phyloP scores from a whole-genome alignment of 371 early-diverging fungal species.

The Mucor irregularis region DNA sequence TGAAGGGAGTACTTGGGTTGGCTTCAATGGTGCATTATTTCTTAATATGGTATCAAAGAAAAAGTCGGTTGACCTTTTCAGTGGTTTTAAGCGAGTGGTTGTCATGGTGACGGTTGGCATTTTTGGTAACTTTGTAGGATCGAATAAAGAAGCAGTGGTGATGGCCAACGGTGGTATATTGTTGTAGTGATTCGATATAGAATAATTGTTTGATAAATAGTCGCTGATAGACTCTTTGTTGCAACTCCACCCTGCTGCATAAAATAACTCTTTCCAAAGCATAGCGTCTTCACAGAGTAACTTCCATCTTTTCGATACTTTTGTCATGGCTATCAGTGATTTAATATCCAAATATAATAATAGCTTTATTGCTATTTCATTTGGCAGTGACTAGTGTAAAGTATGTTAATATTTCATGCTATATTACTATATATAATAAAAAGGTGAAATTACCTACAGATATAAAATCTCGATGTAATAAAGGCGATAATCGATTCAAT shows the following conservation, averaged over 20 bases:
- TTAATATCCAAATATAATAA: slow-evolving; percentile 53
- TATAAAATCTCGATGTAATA: slow-evolving; percentile 65
- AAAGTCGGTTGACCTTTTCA: slow-evolving; percentile 10
- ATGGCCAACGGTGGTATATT: slow-evolving; percentile 2
- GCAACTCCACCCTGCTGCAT: slow-evolving; percentile 49
- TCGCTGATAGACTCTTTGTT: slow-evolving; percentile 47
- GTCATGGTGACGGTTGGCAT: slow-evolving; percentile 11
- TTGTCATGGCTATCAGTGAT: slow-evolving; percentile 46
- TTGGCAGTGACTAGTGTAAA: slow-evolving; percentile 50
- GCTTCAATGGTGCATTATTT: not conserved
- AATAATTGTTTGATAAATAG: slow-evolving; percentile 37
- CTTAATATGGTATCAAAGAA: slow-evolving; percentile 7
- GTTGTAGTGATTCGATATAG: too few species aligned
- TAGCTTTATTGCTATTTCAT: slow-evolving; percentile 66
- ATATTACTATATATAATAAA: not conserved
- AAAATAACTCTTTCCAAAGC: slow-evolving; percentile 67
- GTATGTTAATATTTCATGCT: not conserved
- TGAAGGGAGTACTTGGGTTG: slow-evolving; percentile 17
- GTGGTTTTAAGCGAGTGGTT: slow-evolving; percentile 17
- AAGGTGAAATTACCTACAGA: slow-evolving; percentile 33
- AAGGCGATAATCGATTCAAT: slow-evolving; percentile 58
- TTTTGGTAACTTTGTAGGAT: slow-evolving; percentile 22
- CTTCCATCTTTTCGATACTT: slow-evolving; percentile 68
- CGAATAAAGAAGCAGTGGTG: slow-evolving; percentile 12
- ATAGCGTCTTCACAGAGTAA: slow-evolving; percentile 57